Evolutionary conservation across 2,329 filamentous ascomycete genomes (phyloP), one percentile per base, ranked within the genome.

Genomic region (Tolypocladium tropicale): DNA sequence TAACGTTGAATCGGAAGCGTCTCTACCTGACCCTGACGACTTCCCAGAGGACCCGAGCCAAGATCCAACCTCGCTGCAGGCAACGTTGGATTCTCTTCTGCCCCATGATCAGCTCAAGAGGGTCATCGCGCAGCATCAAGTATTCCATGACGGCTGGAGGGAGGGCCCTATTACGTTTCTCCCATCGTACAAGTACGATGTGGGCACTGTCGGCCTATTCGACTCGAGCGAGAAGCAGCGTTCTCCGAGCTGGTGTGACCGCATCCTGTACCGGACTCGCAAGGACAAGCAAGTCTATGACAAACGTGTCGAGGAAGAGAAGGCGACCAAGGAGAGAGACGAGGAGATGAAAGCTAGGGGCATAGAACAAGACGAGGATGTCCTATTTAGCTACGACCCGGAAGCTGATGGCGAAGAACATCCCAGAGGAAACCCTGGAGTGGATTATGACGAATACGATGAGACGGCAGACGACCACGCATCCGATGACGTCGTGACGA

Each of bases 111-210:
- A 99, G 69, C 79, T 99, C 5, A 80, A 77, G 5, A 80, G 84
- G 56, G 82, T 90, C 57, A 91, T 95, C 63, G 83, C 80, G 61
- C 74, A 83, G 41, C 81, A 83, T n/a, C 94, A 88, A 67, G 84
- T 85, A 0, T 95, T 99, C 59, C 83, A 95, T 58, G 89, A 96
- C 59, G 93, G 92, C 1, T 99, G 94, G 92, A 80, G 81, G 53
- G 94, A 99, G 76, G 94, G 92, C 0, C 78, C 84, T 0, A 92
- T 99, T 56, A 83, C 83, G 1, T 99, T 99, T 65, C 70, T 97
- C 18, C 94, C 94, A 2, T 95, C 94, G 0, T 99, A 99, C 72
- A 99, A 99, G 70, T 99, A 99, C 63, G 95, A 99, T 65, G 79
- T 96, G 32, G 94, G 94, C n/a, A 95, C 88, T 33, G 83, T 96